These are phyloP conservation scores for Dioszegia hungarica DNA, from an alignment of 768 basidiomycete species.

Conservation along the genomic window DNA sequence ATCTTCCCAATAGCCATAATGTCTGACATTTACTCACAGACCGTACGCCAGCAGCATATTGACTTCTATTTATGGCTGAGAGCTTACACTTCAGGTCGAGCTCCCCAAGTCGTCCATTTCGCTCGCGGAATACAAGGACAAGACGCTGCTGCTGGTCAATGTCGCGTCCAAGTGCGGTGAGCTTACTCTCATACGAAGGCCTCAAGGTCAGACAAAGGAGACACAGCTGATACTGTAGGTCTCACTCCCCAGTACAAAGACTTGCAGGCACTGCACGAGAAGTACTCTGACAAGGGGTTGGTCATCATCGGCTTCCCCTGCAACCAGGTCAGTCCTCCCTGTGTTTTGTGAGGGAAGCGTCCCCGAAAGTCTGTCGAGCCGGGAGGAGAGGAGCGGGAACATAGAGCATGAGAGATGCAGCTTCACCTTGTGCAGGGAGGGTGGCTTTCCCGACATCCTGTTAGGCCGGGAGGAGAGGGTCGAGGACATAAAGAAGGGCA, in stretches of 20 bases:
- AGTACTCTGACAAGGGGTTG: slow-evolving; percentile 43
- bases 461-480: no score
- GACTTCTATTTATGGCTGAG: no score
- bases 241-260: slow-evolving; percentile 48
- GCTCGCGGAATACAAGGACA: slow-evolving; percentile 37
- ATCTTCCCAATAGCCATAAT: slow-evolving; percentile 16
- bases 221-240: slow-evolving; percentile 15
- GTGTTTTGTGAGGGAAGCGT: no score
- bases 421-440: neutral
- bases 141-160: slow-evolving; percentile 48
- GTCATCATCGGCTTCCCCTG: slow-evolving; percentile 48
- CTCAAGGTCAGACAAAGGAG: no score
- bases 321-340: slow-evolving; percentile 49
- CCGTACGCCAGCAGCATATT: slow-evolving; percentile 25
- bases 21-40: slow-evolving; percentile 42
- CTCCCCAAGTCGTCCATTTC: slow-evolving; percentile 33
- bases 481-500: no score
- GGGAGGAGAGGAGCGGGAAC: no score
- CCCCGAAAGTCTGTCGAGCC: no score
- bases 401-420: no score
- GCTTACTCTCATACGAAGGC: slow-evolving; percentile 1
- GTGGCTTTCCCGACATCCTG: no score
- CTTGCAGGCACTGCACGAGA: slow-evolving; percentile 46
- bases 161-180: slow-evolving; percentile 47
- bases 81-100: slow-evolving; percentile 31